Evolutionary conservation across 75 land plant genomes (phyloP).

Genomic region (Isoetes taiwanensis): DNA sequence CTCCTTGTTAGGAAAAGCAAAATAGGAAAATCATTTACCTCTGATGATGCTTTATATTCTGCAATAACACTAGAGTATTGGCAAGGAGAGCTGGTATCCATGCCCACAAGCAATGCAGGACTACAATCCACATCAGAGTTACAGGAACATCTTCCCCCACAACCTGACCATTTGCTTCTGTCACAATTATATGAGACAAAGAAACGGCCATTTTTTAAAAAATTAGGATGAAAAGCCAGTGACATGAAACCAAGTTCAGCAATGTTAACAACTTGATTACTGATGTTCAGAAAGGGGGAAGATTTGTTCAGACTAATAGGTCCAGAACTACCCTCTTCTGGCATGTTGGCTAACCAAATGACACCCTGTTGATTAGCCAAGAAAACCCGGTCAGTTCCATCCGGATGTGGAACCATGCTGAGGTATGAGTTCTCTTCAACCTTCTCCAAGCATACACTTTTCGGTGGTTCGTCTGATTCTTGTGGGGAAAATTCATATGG

Average conservation of each 20-base stretch:
- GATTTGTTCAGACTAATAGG: slow-evolving; percentile 31
- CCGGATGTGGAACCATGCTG: slow-evolving; percentile 70
- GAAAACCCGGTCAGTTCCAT: slow-evolving; percentile 74
- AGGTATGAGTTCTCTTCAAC: slow-evolving; percentile 49
- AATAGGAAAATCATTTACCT: slow-evolving; percentile 29
- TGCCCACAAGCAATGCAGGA: slow-evolving; percentile 34
- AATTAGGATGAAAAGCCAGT: slow-evolving; percentile 80
- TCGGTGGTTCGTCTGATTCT: slow-evolving; percentile 23
- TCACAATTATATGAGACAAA: slow-evolving; percentile 87
- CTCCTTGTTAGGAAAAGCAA: too few relatives aligned
- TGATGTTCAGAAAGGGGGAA: slow-evolving; percentile 65
- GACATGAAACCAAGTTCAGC: slow-evolving; percentile 65
- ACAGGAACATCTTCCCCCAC: slow-evolving; percentile 71
- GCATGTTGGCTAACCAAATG: slow-evolving; percentile 59
- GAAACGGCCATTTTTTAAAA: slow-evolving; percentile 62
- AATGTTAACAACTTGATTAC: slow-evolving; percentile 30
- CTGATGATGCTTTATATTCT: slow-evolving; percentile 59
- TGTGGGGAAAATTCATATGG: slow-evolving; percentile 15
- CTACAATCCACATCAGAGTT: slow-evolving; percentile 52
- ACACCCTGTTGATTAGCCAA: slow-evolving; percentile 50
- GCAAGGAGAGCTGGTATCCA: slow-evolving; percentile 52
- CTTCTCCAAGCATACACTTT: slow-evolving; percentile 65
- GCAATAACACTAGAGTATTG: slow-evolving; percentile 61
- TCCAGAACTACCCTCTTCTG: slow-evolving; percentile 40
- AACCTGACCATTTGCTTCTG: slow-evolving; percentile 31